A percentile compares a stretch with the other conserved stretches of the same genome.
Conservation (phyloP, 345 rosid species). For the Citrus australasica region DNA sequence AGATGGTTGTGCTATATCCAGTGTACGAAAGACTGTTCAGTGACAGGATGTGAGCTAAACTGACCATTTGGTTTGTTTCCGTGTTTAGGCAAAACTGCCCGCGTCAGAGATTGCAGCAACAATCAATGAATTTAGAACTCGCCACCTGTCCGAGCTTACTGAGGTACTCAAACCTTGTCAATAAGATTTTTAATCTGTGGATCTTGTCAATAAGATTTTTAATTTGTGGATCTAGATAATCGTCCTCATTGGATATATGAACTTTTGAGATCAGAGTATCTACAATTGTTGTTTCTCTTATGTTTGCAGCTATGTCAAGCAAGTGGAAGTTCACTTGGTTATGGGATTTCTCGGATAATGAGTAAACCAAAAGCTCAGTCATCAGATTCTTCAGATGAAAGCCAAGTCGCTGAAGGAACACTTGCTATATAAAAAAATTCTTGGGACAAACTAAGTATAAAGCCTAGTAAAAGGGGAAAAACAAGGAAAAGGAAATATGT, state of each 20-base stretch:
- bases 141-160: conserved; percentile 88
- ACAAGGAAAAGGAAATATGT: neutral
- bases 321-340: conserved; percentile 93
- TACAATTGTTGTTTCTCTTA: neutral
- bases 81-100: conserved; percentile 80
- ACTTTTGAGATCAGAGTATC: neutral
- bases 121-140: conserved; percentile 88
- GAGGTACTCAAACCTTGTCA: conserved; percentile 50
- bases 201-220: neutral
- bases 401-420: conserved; percentile 67
- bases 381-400: conserved; percentile 69
- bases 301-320: conserved; percentile 70
- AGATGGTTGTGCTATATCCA: neutral
- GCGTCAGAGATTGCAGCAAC: conserved; percentile 83
- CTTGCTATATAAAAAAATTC: conserved; percentile 47
- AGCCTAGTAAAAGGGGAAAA: neutral
- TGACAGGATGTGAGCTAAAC: neutral
- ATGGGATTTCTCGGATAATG: conserved; percentile 73
- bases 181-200: neutral
- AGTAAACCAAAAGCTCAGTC: conserved; percentile 52
- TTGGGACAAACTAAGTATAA: neutral
- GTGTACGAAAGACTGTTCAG: neutral
- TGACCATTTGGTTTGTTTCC: neutral
- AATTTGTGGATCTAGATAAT: neutral
- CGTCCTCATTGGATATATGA: neutral